Base-by-base conservation (phyloP, 331 rosid genomes). In the Cydonia oblonga region DNA sequence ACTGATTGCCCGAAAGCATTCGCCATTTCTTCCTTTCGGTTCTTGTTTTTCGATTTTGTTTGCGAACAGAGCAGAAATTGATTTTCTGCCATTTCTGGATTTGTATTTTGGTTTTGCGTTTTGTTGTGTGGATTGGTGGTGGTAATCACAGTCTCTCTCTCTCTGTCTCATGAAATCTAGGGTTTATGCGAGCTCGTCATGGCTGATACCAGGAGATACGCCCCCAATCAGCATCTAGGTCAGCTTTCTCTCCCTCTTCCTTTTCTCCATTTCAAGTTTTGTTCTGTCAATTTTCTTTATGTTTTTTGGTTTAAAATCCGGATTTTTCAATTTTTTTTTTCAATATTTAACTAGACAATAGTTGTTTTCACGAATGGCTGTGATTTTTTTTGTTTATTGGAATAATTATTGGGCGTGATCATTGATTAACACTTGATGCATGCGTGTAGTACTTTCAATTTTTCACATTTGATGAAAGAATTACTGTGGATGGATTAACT, bases 161-260 rank as follows among this genome's bases (percentile, higher is more conserved):
- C 15, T 42, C 6, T 16, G 1, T 46, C 53, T 46, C 20, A 68
- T 69, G 78, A 58, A 65, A 79, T 63, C 61, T 75, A 68, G 75
- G 79, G 69, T 78, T 73, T 53, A 24, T 59, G 61, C 35, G 69
- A 63, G 56, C 20, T 71, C 49, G 14, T 29, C 66, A 85, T 85
- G 92, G 85, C 90, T 68, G 86, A 84, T 22, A 75, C 76, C 73
- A 70, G 53, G 49, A 79, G 70, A 20, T 61, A 66, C 79, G 33
- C 80, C 80, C 79, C 59, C 15, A 80, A 49, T 73, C 85, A 82
- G 42, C 84, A 75, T 40, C 78, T 89, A 66, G 96, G 96, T 87
- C 63, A 9, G 79, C 46, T 28, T 40, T 42, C 18, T 46, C 68
- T 44, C 63, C 59, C 22, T 7, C n/a, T 29, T 61, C 64, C 4